Conservation (phyloP, 108 stramenopile species). For the Hondaea fermentalgiana region DNA sequence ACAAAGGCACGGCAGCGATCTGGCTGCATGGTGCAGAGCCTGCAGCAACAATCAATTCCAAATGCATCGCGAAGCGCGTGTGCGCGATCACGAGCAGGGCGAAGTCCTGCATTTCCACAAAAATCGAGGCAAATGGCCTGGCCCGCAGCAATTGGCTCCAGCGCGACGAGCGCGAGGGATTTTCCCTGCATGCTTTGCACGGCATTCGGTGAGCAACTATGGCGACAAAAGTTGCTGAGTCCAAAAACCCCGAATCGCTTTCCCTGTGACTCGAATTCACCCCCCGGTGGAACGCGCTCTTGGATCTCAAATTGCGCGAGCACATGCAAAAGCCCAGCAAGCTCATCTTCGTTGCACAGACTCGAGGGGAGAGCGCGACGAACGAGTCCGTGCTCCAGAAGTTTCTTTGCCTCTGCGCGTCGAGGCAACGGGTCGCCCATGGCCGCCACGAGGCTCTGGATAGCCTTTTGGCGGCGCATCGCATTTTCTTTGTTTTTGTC, state of each 20-base stretch:
- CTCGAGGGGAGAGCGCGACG: background rate
- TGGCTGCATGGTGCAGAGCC: background rate
- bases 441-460: background rate
- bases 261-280: background rate
- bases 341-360: background rate
- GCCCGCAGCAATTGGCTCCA: background rate
- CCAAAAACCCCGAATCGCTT: background rate
- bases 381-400: background rate
- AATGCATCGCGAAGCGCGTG: background rate
- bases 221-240: background rate
- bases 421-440: background rate
- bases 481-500: background rate
- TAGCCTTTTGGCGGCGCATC: background rate
- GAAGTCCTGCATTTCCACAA: background rate
- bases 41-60: background rate
- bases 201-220: background rate
- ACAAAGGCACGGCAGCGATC: background rate
- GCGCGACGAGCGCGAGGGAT: background rate
- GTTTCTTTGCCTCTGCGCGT: background rate
- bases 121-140: background rate
- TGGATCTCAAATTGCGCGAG: background rate
- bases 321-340: background rate
- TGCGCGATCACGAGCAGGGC: background rate
- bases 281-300: background rate
- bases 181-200: background rate